Evolutionary conservation across 495 filamentous ascomycete genomes (phyloP).

Genomic region (Coniosporium apollinis): DNA sequence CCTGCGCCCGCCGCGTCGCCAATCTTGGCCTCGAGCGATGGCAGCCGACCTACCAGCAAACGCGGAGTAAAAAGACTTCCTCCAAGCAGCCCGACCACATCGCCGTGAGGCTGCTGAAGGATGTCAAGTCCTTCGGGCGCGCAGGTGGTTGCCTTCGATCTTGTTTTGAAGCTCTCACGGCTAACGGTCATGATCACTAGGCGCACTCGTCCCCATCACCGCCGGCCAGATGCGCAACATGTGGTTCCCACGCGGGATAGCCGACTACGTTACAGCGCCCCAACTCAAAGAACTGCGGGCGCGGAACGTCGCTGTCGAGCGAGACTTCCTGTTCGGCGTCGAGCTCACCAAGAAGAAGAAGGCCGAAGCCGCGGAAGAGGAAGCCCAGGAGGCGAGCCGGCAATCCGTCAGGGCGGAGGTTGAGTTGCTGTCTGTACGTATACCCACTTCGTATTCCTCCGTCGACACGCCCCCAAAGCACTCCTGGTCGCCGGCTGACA

Average conservation of each 20-base stretch:
- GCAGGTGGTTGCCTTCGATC: no score
- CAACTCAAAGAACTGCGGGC: slow-evolving; percentile 28
- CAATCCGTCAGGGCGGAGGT: slow-evolving; percentile 4
- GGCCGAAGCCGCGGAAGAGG: neutral
- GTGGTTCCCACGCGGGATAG: slow-evolving; percentile 36
- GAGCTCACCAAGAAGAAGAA: neutral
- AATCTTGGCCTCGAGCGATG: slow-evolving; percentile 9
- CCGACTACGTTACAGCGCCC: slow-evolving; percentile 34
- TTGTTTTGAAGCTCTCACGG: no score
- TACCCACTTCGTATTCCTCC: no score
- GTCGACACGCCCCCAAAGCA: no score
- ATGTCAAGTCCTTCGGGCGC: slow-evolving; percentile 42
- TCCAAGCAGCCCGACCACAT: slow-evolving; percentile 30
- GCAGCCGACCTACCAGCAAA: slow-evolving; percentile 26
- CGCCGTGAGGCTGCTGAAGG: slow-evolving; percentile 40
- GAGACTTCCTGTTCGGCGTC: slow-evolving; percentile 27
- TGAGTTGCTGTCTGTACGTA: slow-evolving; percentile 4
- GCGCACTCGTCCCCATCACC: slow-evolving; percentile 35
- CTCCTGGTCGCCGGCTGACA: no score
- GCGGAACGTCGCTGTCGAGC: slow-evolving; percentile 25
- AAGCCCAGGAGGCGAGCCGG: slow-evolving; percentile 5
- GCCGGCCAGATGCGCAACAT: slow-evolving; percentile 37
- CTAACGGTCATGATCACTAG: no score
- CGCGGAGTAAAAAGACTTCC: slow-evolving; percentile 37
- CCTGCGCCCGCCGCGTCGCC: slow-evolving; percentile 16